Evolutionary conservation across 23 red algal species (phyloP).

Genomic region (Agarophyton chilense): DNA sequence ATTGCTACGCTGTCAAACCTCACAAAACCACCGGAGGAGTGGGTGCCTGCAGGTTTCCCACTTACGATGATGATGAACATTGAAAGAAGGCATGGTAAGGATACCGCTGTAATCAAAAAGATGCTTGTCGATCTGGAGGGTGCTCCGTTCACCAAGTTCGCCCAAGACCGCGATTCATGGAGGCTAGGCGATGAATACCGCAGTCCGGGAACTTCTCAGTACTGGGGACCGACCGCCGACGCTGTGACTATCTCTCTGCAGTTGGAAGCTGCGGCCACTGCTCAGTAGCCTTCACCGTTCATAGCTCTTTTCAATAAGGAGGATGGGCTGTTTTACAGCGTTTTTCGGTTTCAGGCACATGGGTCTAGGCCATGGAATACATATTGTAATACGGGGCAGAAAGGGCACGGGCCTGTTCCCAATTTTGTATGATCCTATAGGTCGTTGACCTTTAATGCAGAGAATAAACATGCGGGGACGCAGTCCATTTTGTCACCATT

Average conservation of each 20-base stretch:
- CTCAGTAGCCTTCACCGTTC: background rate
- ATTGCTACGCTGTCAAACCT: constrained; percentile 81
- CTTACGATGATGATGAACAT: constrained; percentile 99
- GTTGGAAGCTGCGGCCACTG: constrained; percentile 16
- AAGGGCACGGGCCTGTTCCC: background rate
- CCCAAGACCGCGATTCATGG: constrained; percentile 74
- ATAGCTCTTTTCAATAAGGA: background rate
- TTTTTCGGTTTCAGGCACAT: constrained; percentile 3
- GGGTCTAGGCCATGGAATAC: background rate
- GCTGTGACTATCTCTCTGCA: constrained; percentile 54
- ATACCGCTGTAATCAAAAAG: constrained; percentile 94
- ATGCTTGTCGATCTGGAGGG: constrained; percentile 83
- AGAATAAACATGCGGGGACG: background rate
- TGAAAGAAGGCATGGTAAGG: constrained; percentile 92
- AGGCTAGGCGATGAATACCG: constrained; percentile 85
- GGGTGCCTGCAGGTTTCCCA: constrained; percentile 88
- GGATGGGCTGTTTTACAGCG: background rate
- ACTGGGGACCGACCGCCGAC: constrained; percentile 79
- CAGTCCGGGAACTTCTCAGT: constrained; percentile 89
- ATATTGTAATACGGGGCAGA: background rate
- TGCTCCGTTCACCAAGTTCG: constrained; percentile 82
- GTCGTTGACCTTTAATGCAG: background rate
- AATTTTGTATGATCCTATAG: constrained; percentile 6
- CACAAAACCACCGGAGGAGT: constrained; percentile 80
- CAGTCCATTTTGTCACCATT: background rate